A percentile compares a stretch with the other conserved stretches of the same genome.
phyloP scores from a whole-genome alignment of 352 stramenopile species.

The Sclerospora graminicola region DNA sequence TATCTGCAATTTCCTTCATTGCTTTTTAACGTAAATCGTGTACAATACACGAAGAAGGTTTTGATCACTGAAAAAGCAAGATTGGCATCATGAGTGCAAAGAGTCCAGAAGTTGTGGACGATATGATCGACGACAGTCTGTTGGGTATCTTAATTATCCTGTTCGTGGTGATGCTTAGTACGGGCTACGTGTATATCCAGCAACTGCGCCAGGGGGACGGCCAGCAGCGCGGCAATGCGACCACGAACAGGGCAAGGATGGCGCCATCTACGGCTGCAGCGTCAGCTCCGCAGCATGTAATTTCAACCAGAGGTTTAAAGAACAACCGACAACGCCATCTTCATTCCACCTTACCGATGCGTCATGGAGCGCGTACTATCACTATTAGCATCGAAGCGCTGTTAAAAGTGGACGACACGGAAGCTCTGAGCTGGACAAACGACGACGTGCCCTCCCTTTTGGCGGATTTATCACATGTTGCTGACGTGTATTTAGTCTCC shows the following conservation, averaged over 20 bases:
- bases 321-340: slow-evolving; percentile 36
- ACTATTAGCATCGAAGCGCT: slow-evolving; percentile 57
- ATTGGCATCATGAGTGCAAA: slow-evolving; percentile 17
- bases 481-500: slow-evolving; percentile 61
- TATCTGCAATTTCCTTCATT: slow-evolving; percentile 81
- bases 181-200: slow-evolving; percentile 66
- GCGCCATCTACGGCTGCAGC: slow-evolving; percentile 7
- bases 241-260: slow-evolving; percentile 5
- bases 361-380: slow-evolving; percentile 49
- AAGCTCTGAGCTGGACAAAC: slow-evolving; percentile 31
- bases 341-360: slow-evolving; percentile 46
- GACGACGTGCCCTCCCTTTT: slow-evolving; percentile 38
- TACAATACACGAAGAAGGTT: neutral
- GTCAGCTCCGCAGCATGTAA: slow-evolving; percentile 3
- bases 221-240: neutral
- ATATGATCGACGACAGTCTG: slow-evolving; percentile 57
- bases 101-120: slow-evolving; percentile 36
- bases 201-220: slow-evolving; percentile 29
- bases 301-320: slow-evolving; percentile 27
- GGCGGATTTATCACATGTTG: slow-evolving; percentile 43
- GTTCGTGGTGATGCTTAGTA: slow-evolving; percentile 59
- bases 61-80: neutral
- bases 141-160: slow-evolving; percentile 60
- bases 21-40: neutral
- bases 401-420: slow-evolving; percentile 19